Percentiles rank a stretch among this genome's conserved stretches.
These are phyloP conservation scores for Aegilops umbellulata DNA, from an alignment of 176 grass and related monocot genomes.

Conservation along the genomic window DNA sequence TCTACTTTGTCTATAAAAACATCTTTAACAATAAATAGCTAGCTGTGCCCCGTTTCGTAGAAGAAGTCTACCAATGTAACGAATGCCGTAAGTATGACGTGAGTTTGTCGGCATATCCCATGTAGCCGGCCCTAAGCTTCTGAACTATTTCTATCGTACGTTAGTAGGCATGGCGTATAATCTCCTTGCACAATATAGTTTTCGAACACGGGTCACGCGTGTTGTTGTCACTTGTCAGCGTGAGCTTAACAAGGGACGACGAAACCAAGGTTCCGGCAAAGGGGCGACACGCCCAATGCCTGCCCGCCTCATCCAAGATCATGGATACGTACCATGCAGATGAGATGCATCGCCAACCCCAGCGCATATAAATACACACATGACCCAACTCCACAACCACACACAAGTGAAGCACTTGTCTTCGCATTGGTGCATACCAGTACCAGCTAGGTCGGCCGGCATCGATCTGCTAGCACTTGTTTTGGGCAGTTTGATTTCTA, in stretches of 20 bases:
- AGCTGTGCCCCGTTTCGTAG: too few species aligned
- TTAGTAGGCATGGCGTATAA: too few species aligned
- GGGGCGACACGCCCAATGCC: not conserved
- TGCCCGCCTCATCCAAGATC: not conserved
- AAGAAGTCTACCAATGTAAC: too few species aligned
- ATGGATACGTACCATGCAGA: not conserved
- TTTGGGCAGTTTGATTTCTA: not conserved
- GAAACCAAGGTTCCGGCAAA: not conserved
- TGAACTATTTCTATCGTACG: too few species aligned
- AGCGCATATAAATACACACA: not conserved
- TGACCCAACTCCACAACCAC: not conserved
- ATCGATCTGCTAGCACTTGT: not conserved
- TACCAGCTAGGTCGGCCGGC: too few species aligned
- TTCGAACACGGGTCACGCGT: not conserved
- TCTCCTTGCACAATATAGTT: not conserved
- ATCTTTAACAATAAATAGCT: too few species aligned
- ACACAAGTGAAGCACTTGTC: not conserved
- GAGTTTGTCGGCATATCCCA: not conserved
- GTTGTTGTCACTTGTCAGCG: not conserved
- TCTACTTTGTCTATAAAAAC: too few species aligned
- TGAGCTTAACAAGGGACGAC: not conserved
- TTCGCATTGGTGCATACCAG: too few species aligned
- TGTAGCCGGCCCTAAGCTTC: not conserved
- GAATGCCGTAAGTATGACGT: not conserved
- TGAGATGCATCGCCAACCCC: not conserved